Percentiles rank a stretch among this genome's conserved stretches.
Conservation (phyloP, 2,329 filamentous ascomycete species). For the Myriangium duriaei region DNA sequence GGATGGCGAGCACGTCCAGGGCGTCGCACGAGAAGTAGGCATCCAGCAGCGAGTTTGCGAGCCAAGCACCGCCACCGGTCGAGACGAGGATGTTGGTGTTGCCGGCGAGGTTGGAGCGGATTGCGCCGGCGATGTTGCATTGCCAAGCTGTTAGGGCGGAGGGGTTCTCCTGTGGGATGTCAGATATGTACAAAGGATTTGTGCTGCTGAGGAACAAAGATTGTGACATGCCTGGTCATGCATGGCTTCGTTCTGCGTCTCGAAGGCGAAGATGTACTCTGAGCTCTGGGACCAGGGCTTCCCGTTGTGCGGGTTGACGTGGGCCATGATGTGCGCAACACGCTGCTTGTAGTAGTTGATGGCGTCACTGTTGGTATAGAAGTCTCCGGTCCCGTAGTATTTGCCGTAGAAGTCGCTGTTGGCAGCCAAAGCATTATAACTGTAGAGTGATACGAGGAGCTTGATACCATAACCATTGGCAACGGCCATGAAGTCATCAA, state of each 20-base stretch:
- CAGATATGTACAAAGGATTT: too few species aligned
- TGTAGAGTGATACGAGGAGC: slow-evolving; percentile 12
- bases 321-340: slow-evolving; percentile 10
- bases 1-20: too few species aligned
- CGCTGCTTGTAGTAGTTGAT: slow-evolving; percentile 10
- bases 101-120: too few species aligned
- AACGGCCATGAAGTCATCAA: slow-evolving; percentile 12
- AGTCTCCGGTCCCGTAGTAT: slow-evolving; percentile 8
- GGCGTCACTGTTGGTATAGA: slow-evolving; percentile 9
- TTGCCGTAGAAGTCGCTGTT: slow-evolving; percentile 11
- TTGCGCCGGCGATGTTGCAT: too few species aligned
- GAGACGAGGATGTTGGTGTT: too few species aligned
- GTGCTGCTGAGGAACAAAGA: too few species aligned
- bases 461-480: slow-evolving; percentile 12
- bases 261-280: slow-evolving; percentile 13
- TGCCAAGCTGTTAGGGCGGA: too few species aligned
- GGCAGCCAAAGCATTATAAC: slow-evolving; percentile 11
- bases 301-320: slow-evolving; percentile 11
- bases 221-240: too few species aligned
- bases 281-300: slow-evolving; percentile 11
- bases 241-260: slow-evolving; percentile 14
- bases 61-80: too few species aligned
- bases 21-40: too few species aligned
- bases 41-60: too few species aligned
- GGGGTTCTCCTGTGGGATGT: too few species aligned